A percentile compares a stretch with the other conserved stretches of the same genome.
Evolutionary conservation across 805 yeast species (phyloP).

Genomic region (Lipomyces kockii): DNA sequence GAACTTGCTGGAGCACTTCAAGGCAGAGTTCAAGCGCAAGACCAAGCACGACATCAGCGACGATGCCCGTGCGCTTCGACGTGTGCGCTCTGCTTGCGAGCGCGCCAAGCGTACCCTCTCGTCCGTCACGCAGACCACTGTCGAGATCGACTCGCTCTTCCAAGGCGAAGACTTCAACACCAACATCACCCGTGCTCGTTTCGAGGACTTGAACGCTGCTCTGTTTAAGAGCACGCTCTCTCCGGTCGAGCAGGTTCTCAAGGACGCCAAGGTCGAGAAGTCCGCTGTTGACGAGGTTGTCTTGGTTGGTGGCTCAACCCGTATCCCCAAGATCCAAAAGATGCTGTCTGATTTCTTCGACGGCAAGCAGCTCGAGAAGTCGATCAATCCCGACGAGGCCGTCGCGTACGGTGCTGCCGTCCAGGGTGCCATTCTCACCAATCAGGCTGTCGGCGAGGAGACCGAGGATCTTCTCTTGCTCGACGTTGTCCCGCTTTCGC

Average conservation of each 20-base stretch:
- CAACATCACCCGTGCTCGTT: slow-evolving; percentile 95
- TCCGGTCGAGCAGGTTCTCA: slow-evolving; percentile 93
- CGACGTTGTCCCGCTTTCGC: slow-evolving; percentile 97
- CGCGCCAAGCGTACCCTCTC: slow-evolving; percentile 98
- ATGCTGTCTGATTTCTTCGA: slow-evolving; percentile 92
- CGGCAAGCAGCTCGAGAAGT: slow-evolving; percentile 95
- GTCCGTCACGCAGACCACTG: slow-evolving; percentile 92
- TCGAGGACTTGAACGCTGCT: slow-evolving; percentile 93
- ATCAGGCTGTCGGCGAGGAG: slow-evolving; percentile 86
- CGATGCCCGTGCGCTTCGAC: slow-evolving; percentile 95
- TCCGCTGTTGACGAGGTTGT: slow-evolving; percentile 90
- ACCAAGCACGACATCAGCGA: slow-evolving; percentile 85
- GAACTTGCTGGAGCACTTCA: slow-evolving; percentile 91
- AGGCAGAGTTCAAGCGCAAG: slow-evolving; percentile 94
- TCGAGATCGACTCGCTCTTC: slow-evolving; percentile 93
- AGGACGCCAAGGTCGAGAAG: slow-evolving; percentile 87
- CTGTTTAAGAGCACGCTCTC: slow-evolving; percentile 91
- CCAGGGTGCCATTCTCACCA: slow-evolving; percentile 98
- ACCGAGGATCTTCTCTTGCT: slow-evolving; percentile 93
- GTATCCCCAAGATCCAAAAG: slow-evolving; percentile 98
- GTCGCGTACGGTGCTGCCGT: slow-evolving; percentile 99
- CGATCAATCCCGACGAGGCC: slow-evolving; percentile 99
- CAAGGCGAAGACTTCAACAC: slow-evolving; percentile 96
- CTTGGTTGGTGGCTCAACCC: slow-evolving; percentile 97
- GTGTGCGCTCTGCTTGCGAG: slow-evolving; percentile 98